Evolutionary conservation across 2,329 filamentous ascomycete species (phyloP), one percentile per base, ranked within the genome.

Genomic region (Cladophialophora yegresii): DNA sequence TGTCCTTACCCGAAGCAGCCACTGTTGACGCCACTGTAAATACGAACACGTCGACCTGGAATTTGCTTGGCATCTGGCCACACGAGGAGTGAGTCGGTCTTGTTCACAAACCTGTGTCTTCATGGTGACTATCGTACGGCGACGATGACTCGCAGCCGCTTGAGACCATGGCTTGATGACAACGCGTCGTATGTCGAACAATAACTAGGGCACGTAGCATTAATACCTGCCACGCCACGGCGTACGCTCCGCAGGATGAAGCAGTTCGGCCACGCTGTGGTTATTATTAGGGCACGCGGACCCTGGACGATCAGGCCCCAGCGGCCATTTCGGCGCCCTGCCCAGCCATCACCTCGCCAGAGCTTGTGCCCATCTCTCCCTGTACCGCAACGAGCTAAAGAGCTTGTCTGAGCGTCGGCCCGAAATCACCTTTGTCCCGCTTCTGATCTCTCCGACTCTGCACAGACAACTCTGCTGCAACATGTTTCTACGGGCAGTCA

Each of bases 1-100:
- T 22, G 51, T 54, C 51, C 51, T 28, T 54, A 30, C 51, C 51
- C 23, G 51, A 54, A 30, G 28, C 51, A 54, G 51, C 51, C 10
- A 54, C 23, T 54, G 23, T 54, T 54, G 51, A 54, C 51, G 51
- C 51, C 16, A 54, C 28, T 33, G 22, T 10, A 7, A 33, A 20
- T 16, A 54, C 51, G 28, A 54, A 33, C 28, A 54, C 51, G 51
- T 16, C 4, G 26, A 3, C 26, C 3, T 28, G 26, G 26, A 28
- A 28, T 28, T 28, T 28, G 26, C 26, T 28, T 28, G 26, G 26
- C 26, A 6, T 28, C 26, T 3, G 6, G 3, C 26, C 26, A 6
- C 6, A 6, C 6, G 26, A 28, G 26, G 26, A 28, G 26, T 6
- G 26, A 28, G 3, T 28, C 26, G 6, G 26, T 28, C 26, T 28